Conservation (phyloP, 2,329 filamentous ascomycete genomes). For the Xylaria digitata region DNA sequence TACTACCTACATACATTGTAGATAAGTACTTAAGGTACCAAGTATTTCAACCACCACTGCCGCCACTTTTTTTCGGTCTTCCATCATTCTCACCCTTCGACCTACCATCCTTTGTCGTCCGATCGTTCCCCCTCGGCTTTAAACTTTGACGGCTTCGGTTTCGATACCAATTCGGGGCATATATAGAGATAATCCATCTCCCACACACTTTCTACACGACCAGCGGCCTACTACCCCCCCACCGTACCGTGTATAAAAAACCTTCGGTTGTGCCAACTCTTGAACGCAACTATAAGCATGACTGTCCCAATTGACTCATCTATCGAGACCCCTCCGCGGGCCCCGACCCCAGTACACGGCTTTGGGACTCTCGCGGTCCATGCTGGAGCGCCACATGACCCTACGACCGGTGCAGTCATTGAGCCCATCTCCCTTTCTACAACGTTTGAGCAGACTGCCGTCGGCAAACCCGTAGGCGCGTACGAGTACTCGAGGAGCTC, state of each 20-base stretch:
- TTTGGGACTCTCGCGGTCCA: slow-evolving; percentile 97
- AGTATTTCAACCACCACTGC: slow-evolving; percentile 19
- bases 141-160: not conserved
- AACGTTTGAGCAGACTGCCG: slow-evolving; percentile 90
- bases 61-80: slow-evolving; percentile 3
- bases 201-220: not conserved
- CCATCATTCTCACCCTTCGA: slow-evolving; percentile 2
- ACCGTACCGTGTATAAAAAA: not conserved
- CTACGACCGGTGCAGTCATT: slow-evolving; percentile 93
- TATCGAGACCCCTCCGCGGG: slow-evolving; percentile 78
- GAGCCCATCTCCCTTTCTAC: slow-evolving; percentile 95
- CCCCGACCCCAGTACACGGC: slow-evolving; percentile 77
- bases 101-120: slow-evolving; percentile 3
- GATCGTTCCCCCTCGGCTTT: not conserved
- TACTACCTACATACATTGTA: too few relatives aligned
- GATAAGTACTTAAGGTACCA: too few relatives aligned
- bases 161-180: too few relatives aligned
- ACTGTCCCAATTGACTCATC: slow-evolving; percentile 51
- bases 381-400: slow-evolving; percentile 90
- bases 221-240: not conserved
- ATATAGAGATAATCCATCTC: not conserved
- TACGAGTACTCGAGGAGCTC: slow-evolving; percentile 95
- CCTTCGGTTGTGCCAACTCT: not conserved
- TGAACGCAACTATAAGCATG: slow-evolving; percentile 35
- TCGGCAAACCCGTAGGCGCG: slow-evolving; percentile 85